phyloP scores from a whole-genome alignment of 306 rosid genomes.

The Calophaca sinica region DNA sequence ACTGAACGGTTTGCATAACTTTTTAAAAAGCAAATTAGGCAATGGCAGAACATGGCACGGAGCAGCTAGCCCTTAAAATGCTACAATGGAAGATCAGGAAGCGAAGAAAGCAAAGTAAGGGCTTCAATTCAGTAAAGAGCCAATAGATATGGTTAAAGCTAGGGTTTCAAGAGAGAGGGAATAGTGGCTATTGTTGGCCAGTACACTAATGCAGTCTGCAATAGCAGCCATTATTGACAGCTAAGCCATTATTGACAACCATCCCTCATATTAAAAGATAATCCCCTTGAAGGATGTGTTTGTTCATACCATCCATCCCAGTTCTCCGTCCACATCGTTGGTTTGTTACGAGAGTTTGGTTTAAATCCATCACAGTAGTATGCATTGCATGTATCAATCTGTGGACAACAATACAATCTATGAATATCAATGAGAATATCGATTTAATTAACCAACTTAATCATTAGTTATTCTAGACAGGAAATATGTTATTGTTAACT shows the following conservation, averaged over 20 bases:
- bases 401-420: constrained; percentile 46
- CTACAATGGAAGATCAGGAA: constrained; percentile 15
- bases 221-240: constrained; percentile 14
- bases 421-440: constrained; percentile 34
- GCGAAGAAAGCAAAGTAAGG: constrained; percentile 2
- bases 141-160: no score
- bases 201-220: neutral
- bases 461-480: neutral
- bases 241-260: constrained; percentile 15
- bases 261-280: constrained; percentile 28
- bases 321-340: constrained; percentile 86
- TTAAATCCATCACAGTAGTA: constrained; percentile 95
- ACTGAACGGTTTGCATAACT: constrained; percentile 25
- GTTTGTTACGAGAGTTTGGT: constrained; percentile 80
- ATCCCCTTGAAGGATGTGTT: constrained; percentile 37
- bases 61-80: constrained; percentile 26
- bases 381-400: constrained; percentile 94
- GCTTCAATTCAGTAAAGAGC: no score
- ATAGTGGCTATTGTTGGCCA: no score
- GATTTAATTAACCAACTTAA: constrained; percentile 34
- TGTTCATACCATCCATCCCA: constrained; percentile 97
- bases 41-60: neutral
- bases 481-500: constrained; percentile 27
- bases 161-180: no score
- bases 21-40: constrained; percentile 11